phyloP scores from a whole-genome alignment of 1,284 basidiomycete genomes.

The Ceratobasidium sp. region DNA sequence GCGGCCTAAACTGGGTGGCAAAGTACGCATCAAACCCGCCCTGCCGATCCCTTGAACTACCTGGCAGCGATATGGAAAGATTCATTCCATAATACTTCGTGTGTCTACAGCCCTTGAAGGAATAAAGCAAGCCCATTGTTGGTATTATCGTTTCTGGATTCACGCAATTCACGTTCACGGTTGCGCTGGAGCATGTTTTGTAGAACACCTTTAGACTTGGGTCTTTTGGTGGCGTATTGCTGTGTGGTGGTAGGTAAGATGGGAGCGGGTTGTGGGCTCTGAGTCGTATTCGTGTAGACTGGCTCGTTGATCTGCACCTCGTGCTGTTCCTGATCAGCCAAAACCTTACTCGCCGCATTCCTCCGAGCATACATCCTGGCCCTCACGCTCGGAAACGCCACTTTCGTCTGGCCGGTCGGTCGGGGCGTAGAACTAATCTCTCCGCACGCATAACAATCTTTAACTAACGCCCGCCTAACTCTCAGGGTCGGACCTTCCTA shows the following conservation, averaged over 20 bases:
- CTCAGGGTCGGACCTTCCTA: conserved; percentile 27
- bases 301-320: not conserved
- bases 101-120: conserved; percentile 32
- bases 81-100: not conserved
- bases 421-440: not conserved
- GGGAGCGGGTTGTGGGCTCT: conserved; percentile 2
- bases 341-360: not conserved
- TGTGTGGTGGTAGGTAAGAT: not conserved
- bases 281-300: not conserved
- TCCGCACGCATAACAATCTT: conserved; percentile 30
- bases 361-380: not conserved
- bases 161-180: conserved; percentile 35
- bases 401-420: conserved; percentile 2
- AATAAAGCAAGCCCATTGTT: conserved; percentile 4
- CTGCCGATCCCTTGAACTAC: conserved; percentile 9
- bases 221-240: not conserved
- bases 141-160: not conserved
- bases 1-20: not conserved
- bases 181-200: conserved; percentile 40
- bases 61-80: not conserved
- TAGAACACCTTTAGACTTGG: conserved; percentile 24
- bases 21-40: conserved; percentile 4
- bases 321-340: conserved; percentile 8
- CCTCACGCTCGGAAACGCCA: conserved; percentile 35
- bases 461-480: conserved; percentile 6